Evolutionary conservation across 75 land plant species (phyloP).

Genomic region (Gnetum montanum): DNA sequence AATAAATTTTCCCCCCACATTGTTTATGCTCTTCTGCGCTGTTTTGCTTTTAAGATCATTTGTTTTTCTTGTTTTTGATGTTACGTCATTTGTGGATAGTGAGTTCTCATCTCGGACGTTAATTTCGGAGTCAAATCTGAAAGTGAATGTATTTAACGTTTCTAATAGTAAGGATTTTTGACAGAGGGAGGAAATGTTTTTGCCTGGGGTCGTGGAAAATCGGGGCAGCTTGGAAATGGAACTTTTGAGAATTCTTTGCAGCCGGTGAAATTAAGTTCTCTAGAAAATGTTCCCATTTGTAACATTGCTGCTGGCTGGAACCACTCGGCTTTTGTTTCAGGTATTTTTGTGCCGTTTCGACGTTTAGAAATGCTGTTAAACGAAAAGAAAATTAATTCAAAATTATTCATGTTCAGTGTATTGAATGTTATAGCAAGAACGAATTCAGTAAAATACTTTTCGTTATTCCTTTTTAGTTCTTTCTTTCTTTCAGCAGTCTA

Average conservation of each 20-base stretch:
- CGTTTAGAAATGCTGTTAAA: background rate
- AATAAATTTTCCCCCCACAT: background rate
- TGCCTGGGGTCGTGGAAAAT: constrained; percentile 82
- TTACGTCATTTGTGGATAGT: background rate
- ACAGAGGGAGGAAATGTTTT: constrained; percentile 44
- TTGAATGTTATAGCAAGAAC: too few relatives aligned
- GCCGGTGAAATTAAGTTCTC: constrained; percentile 32
- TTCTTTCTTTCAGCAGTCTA: too few relatives aligned
- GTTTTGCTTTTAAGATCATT: background rate
- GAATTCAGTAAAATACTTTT: too few relatives aligned
- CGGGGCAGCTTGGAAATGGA: constrained; percentile 86
- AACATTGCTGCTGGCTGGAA: constrained; percentile 88
- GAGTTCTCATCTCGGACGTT: too few relatives aligned
- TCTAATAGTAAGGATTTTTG: too few relatives aligned
- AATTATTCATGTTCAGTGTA: too few relatives aligned
- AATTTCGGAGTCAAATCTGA: too few relatives aligned
- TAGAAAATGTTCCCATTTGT: constrained; percentile 24
- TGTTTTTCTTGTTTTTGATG: background rate
- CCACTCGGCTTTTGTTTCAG: constrained; percentile 93
- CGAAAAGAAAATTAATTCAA: too few relatives aligned
- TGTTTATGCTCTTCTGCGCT: background rate
- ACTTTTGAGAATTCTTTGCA: constrained; percentile 24
- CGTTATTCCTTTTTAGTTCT: too few relatives aligned
- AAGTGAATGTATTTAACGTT: too few relatives aligned
- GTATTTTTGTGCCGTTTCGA: constrained; percentile 24